These are phyloP conservation scores for Tuber calosporum DNA, from an alignment of 495 filamentous ascomycete species.

Conservation along the genomic window DNA sequence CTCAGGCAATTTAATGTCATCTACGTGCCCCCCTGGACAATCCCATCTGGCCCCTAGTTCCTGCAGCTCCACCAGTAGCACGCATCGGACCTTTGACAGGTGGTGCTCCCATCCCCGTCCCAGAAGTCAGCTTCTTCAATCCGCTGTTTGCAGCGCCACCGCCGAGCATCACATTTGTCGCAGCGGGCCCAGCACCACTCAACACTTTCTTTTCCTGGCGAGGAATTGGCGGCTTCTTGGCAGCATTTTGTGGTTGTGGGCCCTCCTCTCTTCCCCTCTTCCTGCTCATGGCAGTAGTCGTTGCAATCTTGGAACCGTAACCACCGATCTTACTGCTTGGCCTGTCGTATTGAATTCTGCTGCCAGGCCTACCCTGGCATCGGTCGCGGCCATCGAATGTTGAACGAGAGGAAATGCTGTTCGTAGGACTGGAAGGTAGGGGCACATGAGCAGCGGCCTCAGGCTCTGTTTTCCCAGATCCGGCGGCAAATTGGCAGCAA, in stretches of 20 bases:
- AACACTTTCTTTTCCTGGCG: conserved; percentile 37
- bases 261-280: conserved; percentile 9
- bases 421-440: conserved; percentile 24
- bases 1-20: conserved; percentile 21
- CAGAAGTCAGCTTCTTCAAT: conserved; percentile 37
- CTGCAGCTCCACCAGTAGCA: conserved; percentile 17
- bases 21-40: conserved; percentile 37
- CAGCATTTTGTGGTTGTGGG: conserved; percentile 22
- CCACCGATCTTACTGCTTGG: conserved; percentile 22
- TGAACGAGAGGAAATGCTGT: conserved; percentile 15
- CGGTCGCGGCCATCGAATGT: conserved; percentile 12
- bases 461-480: conserved; percentile 8
- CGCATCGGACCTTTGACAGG: conserved; percentile 26
- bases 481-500: conserved; percentile 36
- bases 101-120: conserved; percentile 22
- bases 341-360: conserved; percentile 28
- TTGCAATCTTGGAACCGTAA: conserved; percentile 16
- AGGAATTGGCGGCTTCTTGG: conserved; percentile 33
- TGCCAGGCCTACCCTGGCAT: conserved; percentile 15
- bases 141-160: conserved; percentile 9
- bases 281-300: conserved; percentile 21
- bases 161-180: conserved; percentile 32
- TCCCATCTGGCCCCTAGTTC: conserved; percentile 28
- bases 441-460: conserved; percentile 25
- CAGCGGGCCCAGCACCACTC: conserved; percentile 22